Base-by-base conservation (phyloP, 345 rosid species). In the Eutrema yunnanense region DNA sequence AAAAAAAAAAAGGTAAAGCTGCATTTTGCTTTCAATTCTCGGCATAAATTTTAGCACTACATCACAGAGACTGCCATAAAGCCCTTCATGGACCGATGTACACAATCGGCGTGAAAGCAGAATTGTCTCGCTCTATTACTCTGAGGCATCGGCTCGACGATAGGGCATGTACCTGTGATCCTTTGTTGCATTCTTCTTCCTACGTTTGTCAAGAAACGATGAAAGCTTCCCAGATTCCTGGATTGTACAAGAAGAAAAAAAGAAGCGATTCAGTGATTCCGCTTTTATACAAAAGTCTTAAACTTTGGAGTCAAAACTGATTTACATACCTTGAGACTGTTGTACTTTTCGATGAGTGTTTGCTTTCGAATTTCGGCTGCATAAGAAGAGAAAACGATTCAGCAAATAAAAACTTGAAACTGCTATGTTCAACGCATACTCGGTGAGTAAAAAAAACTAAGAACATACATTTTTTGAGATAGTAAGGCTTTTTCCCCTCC, bases 181-280 rank as follows among this genome's bases (percentile, higher is more conserved):
- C 81, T 95, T 95, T 0, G 98, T 78, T 62, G 99, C 97, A 78
- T 90, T 90, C 83, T 86, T 95, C 88, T 78, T 85, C 76, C 99
- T 87, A 61, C 69, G 83, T 77, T 95, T 90, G 85, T 92, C 96
- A 5, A 95, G 72, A 67, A 81, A 92, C 41, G 97, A 82, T 37
- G 86, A 83, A 60, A 92, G 92, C 83, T 92, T 88, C 47, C 97
- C 96, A 34, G 93, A 80, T 83, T 79, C 89, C 96, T 90, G 65
- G 6, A 62, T 55, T 76, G 47, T 44, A 26, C 34, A 27, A 4
- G 2, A 43, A 12, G 14, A 13, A 43, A 12, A 30, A 13, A 3
- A 61, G 2, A 52, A 40, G 34, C 11, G 11, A 46, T 58, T 73
- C 62, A 64, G 62, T 43, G 74, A 60, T 48, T n/a, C 38, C 3